Percentiles rank a stretch among this genome's conserved stretches.
Evolutionary conservation across 495 filamentous ascomycete species (phyloP).

Genomic region (Collariella sp.): DNA sequence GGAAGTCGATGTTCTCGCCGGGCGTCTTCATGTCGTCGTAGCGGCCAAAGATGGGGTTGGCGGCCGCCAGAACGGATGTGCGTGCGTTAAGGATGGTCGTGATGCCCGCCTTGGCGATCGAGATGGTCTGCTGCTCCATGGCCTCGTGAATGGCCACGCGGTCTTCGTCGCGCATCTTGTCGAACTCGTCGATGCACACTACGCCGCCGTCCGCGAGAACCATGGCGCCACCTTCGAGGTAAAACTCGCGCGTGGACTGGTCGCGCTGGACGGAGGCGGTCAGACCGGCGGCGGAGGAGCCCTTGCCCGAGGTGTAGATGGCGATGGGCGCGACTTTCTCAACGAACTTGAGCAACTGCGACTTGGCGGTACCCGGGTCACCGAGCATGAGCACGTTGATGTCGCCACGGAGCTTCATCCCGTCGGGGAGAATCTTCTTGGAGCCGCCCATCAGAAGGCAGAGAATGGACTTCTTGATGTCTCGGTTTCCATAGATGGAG

Average conservation of each 20-base stretch:
- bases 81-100: slow-evolving; percentile 96
- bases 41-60: slow-evolving; percentile 94
- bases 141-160: slow-evolving; percentile 99
- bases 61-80: slow-evolving; percentile 90
- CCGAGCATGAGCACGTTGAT: slow-evolving; percentile 97
- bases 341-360: slow-evolving; percentile 94
- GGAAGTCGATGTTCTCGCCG: slow-evolving; percentile 99
- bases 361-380: slow-evolving; percentile 98
- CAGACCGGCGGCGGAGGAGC: slow-evolving; percentile 95
- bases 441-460: slow-evolving; percentile 92
- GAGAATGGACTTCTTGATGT: slow-evolving; percentile 98
- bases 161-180: slow-evolving; percentile 99
- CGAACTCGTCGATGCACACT: slow-evolving; percentile 99
- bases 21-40: slow-evolving; percentile 98
- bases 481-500: slow-evolving; percentile 90
- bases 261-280: slow-evolving; percentile 97
- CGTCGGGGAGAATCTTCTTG: slow-evolving; percentile 97
- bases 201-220: slow-evolving; percentile 96
- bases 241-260: slow-evolving; percentile 86
- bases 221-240: slow-evolving; percentile 98
- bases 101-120: slow-evolving; percentile 97
- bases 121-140: slow-evolving; percentile 99
- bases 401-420: slow-evolving; percentile 96
- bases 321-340: slow-evolving; percentile 95
- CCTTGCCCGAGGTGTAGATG: slow-evolving; percentile 98